Percentiles rank a stretch among this genome's conserved stretches.
Conservation (phyloP, 2,329 filamentous ascomycete species). For the Diaporthe longicolla region DNA sequence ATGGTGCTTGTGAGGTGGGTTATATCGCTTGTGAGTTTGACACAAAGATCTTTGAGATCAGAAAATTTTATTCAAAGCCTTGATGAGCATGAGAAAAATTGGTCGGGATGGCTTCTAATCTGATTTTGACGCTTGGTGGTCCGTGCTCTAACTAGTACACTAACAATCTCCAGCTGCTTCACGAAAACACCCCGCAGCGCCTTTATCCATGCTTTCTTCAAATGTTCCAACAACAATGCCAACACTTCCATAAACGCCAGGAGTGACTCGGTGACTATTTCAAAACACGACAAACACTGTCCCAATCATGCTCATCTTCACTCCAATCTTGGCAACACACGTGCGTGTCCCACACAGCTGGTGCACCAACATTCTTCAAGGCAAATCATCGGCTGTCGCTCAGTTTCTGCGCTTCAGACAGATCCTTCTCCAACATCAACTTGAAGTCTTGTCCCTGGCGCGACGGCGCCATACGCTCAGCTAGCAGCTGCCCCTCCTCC, state of each 20-base stretch:
- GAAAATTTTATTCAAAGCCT: background rate
- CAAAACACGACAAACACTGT: fast-evolving
- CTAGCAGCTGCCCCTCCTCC: background rate
- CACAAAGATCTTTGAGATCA: background rate
- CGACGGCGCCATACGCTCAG: background rate
- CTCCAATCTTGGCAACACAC: background rate
- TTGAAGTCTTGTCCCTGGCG: too few relatives aligned
- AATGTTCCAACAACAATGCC: background rate
- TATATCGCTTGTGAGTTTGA: background rate
- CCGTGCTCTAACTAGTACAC: background rate
- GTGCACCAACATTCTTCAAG: background rate
- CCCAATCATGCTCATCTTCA: background rate
- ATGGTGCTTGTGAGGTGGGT: background rate
- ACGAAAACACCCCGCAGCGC: background rate
- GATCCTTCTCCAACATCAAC: background rate
- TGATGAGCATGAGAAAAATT: background rate
- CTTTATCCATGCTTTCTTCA: background rate
- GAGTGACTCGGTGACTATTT: background rate
- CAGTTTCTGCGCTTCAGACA: background rate
- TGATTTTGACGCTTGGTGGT: background rate
- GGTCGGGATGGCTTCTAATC: conserved; percentile 22
- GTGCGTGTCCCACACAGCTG: background rate
- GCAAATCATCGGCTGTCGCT: background rate
- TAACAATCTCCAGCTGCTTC: background rate
- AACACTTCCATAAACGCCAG: too few relatives aligned